These are phyloP conservation scores for Lasiosphaeris hirsuta DNA, from an alignment of 495 filamentous ascomycete species.

Conservation along the genomic window DNA sequence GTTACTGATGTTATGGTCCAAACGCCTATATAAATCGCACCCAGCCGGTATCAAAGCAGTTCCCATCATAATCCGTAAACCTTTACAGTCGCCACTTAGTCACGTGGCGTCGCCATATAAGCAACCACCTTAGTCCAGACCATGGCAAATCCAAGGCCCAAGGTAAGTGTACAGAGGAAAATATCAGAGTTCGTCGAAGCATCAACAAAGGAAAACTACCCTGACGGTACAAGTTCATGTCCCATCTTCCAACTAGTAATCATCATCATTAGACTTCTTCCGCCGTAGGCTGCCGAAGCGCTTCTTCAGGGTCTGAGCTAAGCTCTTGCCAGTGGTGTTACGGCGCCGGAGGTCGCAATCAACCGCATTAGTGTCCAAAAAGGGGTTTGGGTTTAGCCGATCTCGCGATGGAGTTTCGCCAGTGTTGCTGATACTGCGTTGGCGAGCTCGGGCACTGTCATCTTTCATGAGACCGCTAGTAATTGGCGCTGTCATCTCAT, in stretches of 20 bases:
- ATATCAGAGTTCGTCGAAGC: no score
- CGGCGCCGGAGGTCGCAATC: constrained; percentile 22
- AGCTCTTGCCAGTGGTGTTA: constrained; percentile 36
- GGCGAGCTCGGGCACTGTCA: constrained; percentile 12
- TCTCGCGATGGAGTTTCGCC: constrained; percentile 1
- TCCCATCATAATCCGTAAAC: no score
- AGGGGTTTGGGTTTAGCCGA: background rate
- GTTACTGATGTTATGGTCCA: no score
- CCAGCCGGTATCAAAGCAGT: no score
- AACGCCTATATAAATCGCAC: no score
- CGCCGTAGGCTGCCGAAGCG: constrained; percentile 45
- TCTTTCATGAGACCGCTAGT: constrained; percentile 3
- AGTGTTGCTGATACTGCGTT: constrained; percentile 35
- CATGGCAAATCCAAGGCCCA: no score
- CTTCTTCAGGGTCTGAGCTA: constrained; percentile 44
- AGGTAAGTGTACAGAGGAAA: no score
- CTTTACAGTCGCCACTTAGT: no score
- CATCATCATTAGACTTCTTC: constrained; percentile 18
- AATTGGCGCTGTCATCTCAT: constrained; percentile 41
- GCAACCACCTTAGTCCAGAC: no score
- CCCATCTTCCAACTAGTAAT: background rate
- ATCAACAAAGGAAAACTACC: no score
- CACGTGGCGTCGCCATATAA: no score
- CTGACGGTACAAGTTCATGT: no score
- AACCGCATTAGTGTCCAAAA: background rate